Evolutionary conservation across 2,329 filamentous ascomycete genomes (phyloP), one percentile per base, ranked within the genome.

Genomic region (Colletotrichum graminicola): DNA sequence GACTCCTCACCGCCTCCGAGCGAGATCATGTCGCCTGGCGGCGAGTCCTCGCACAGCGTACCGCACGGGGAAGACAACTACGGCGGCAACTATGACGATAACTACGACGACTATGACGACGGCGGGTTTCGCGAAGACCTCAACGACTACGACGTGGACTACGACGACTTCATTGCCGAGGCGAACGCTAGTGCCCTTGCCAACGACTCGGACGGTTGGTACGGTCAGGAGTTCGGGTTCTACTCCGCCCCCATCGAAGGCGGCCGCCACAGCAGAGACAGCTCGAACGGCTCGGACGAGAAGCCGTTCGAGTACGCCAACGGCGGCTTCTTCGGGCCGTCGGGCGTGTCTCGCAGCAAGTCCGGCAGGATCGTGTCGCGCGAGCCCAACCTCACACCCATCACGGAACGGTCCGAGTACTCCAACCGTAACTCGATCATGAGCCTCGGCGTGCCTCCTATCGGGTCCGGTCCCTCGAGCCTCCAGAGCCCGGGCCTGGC

Each of bases 161-260:
- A 98, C 75, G 95, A 98, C 76, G 90, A 91, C 41, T 96, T 98
- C 76, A 97, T 99, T 72, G 95, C 95, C 0, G 96, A 94, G 69
- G 96, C 96, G 6, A 99, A 99, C 76, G 95, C 95, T 0, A 95
- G 96, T 79, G 96, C 93, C 1, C 86, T 99, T 10, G 95, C 96
- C 56, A 95, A 94, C 75, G 96, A 99, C 77, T 92, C 92, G 8
- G 95, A 98, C 74, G 95, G 94, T 0, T 97, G 96, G 84, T 99
- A 99, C 78, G 96, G 96, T 0, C 92, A 94, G 75, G 96, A 99
- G 79, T 99, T 99, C 78, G 95, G 94, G 0, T 99, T 99, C 80
- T 99, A 97, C 79, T 94, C 95, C 1, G 84, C 86, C 1, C 88
- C 89, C 0, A 75, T 82, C 6, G 79, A 79, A 14, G 79, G 82